Evolutionary conservation across 2,329 filamentous ascomycete genomes (phyloP).

Genomic region (Ascochyta pisi): DNA sequence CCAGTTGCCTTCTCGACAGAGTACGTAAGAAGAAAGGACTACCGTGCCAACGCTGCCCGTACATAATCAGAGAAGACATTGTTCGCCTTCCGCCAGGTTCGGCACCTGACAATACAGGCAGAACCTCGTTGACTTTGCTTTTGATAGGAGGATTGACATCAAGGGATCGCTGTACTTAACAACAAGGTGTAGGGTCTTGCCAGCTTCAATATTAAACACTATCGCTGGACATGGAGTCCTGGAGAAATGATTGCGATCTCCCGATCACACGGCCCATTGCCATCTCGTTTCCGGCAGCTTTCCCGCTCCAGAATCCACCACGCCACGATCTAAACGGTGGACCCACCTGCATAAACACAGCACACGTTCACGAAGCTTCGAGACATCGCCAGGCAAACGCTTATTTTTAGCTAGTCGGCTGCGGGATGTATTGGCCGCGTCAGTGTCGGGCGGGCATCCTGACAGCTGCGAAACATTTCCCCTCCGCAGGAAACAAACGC

Average conservation of each 20-base stretch:
- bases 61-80: too few relatives aligned
- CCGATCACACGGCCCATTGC: background rate
- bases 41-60: too few relatives aligned
- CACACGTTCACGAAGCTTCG: constrained; percentile 16
- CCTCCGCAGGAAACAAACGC: background rate
- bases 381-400: constrained; percentile 8
- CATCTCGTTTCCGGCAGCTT: constrained; percentile 6
- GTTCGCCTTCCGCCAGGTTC: background rate
- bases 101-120: background rate
- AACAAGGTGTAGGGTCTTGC: background rate
- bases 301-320: constrained; percentile 14
- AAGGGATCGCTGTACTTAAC: background rate
- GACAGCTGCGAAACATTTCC: constrained; percentile 8
- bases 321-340: constrained; percentile 14
- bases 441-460: constrained; percentile 1
- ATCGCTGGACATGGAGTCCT: background rate
- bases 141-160: constrained; percentile 7
- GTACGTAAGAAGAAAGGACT: too few relatives aligned
- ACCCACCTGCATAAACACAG: constrained; percentile 8
- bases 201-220: background rate
- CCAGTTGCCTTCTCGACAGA: too few relatives aligned
- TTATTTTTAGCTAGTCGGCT: constrained; percentile 17
- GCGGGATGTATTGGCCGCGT: constrained; percentile 15
- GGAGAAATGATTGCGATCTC: constrained; percentile 4
- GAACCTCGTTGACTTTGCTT: background rate